phyloP scores from a whole-genome alignment of 2,329 filamentous ascomycete genomes.

The Fusarium camptoceras region DNA sequence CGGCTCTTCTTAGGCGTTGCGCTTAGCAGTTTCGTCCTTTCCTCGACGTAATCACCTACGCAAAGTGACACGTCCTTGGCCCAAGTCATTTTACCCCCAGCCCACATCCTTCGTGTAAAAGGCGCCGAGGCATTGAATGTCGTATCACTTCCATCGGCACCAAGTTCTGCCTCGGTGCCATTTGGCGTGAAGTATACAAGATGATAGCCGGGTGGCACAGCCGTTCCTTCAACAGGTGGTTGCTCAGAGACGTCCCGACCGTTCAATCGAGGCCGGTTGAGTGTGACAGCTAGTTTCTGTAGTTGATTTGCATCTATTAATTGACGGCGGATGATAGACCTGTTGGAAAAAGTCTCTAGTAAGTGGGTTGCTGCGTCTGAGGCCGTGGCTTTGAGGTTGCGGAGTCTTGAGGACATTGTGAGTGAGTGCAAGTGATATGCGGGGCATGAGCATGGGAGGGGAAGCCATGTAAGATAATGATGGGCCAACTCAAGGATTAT shows the following conservation, averaged over 20 bases:
- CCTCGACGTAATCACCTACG: constrained; percentile 67
- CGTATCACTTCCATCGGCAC: constrained; percentile 69
- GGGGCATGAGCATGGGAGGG: constrained; percentile 14
- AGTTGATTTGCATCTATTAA: constrained; percentile 72
- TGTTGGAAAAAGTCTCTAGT: constrained; percentile 46
- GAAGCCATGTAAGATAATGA: neutral
- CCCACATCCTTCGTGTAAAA: constrained; percentile 76
- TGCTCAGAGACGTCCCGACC: constrained; percentile 54
- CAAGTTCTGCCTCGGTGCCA: constrained; percentile 65
- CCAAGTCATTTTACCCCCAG: constrained; percentile 70
- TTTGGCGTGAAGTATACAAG: constrained; percentile 72
- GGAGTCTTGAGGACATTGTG: constrained; percentile 25
- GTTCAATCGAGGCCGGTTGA: constrained; percentile 61
- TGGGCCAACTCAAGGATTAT: neutral
- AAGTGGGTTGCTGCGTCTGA: constrained; percentile 51
- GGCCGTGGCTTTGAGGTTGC: constrained; percentile 39
- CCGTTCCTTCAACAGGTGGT: constrained; percentile 57
- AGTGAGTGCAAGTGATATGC: constrained; percentile 13
- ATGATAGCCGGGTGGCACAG: constrained; percentile 70
- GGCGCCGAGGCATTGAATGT: constrained; percentile 69
- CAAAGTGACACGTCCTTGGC: constrained; percentile 50
- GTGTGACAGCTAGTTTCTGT: constrained; percentile 69
- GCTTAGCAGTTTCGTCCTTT: constrained; percentile 66
- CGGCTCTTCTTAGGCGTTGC: constrained; percentile 66
- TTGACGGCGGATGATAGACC: constrained; percentile 55